These are phyloP conservation scores for Nicotiana noctiflora DNA, from an alignment of 257 asterid genomes.

Conservation along the genomic window DNA sequence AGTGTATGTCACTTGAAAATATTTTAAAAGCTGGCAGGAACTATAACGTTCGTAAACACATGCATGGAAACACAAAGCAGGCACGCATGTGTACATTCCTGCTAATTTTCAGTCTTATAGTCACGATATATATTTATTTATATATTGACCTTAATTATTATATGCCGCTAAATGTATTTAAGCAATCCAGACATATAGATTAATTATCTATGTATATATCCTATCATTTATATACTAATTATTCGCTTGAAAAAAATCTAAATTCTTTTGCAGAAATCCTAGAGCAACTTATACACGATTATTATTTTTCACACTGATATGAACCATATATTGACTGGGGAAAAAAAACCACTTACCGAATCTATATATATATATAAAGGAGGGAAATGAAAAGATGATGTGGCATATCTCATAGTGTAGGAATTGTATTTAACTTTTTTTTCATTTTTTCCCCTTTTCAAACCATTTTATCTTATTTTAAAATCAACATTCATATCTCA, in stretches of 20 bases:
- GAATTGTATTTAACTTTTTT: too few species aligned
- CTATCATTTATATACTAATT: neutral
- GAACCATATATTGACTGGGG: neutral
- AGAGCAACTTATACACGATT: neutral
- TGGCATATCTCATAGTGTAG: too few species aligned
- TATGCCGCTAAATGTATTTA: neutral
- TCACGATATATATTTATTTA: neutral
- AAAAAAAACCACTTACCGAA: neutral
- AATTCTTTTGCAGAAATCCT: neutral
- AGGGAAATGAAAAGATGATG: too few species aligned
- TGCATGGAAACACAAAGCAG: neutral
- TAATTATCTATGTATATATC: neutral
- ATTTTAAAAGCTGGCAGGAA: neutral
- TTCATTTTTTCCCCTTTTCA: too few species aligned
- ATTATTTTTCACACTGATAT: neutral
- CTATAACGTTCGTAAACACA: neutral
- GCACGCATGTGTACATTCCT: neutral
- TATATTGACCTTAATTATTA: neutral
- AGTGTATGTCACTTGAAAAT: neutral
- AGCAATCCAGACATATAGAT: neutral
- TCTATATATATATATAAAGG: too few species aligned
- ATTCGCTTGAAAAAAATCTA: neutral
- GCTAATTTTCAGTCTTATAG: neutral
- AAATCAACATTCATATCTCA: too few species aligned
- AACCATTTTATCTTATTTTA: too few species aligned